These are phyloP conservation scores for Aspergillus neoniger DNA, from an alignment of 2,329 filamentous ascomycete species.

Conservation along the genomic window DNA sequence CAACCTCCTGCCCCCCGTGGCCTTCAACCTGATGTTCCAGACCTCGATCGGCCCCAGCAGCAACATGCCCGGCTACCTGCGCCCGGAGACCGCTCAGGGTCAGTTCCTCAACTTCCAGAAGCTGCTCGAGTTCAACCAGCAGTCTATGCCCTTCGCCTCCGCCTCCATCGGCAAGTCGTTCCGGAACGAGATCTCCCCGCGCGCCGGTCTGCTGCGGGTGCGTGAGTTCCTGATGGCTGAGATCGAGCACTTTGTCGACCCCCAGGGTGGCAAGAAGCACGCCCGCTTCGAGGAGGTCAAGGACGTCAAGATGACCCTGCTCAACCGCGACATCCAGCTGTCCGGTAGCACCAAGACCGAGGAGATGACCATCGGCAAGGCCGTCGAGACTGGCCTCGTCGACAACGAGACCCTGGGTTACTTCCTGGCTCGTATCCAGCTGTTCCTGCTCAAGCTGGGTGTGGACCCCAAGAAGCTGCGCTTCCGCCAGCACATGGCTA, in stretches of 20 bases:
- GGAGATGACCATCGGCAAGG: conserved; percentile 78
- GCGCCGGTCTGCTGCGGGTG: conserved; percentile 86
- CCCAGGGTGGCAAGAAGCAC: conserved; percentile 92
- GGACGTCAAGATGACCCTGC: conserved; percentile 77
- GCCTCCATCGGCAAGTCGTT: conserved; percentile 98
- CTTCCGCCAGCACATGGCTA: conserved; percentile 95
- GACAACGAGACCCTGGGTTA: conserved; percentile 98
- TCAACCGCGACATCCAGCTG: conserved; percentile 83
- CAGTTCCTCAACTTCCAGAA: conserved; percentile 98
- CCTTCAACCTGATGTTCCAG: conserved; percentile 99
- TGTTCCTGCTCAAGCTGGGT: conserved; percentile 86
- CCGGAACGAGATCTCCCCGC: conserved; percentile 95
- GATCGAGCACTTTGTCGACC: conserved; percentile 98
- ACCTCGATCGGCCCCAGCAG: conserved; percentile 91
- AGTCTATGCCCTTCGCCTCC: conserved; percentile 93
- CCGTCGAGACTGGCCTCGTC: conserved; percentile 77
- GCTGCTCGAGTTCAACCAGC: conserved; percentile 93
- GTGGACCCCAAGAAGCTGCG: conserved; percentile 85
- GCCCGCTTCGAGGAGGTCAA: conserved; percentile 82
- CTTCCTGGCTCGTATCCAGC: conserved; percentile 90
- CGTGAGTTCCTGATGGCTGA: conserved; percentile 99
- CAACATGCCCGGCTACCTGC: conserved; percentile 79
- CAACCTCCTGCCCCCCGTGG: conserved; percentile 75
- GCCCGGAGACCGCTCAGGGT: conserved; percentile 95
- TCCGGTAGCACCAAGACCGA: conserved; percentile 77